Base-by-base conservation (phyloP, 2,329 filamentous ascomycete genomes). In the Lasiodiplodia citricola region DNA sequence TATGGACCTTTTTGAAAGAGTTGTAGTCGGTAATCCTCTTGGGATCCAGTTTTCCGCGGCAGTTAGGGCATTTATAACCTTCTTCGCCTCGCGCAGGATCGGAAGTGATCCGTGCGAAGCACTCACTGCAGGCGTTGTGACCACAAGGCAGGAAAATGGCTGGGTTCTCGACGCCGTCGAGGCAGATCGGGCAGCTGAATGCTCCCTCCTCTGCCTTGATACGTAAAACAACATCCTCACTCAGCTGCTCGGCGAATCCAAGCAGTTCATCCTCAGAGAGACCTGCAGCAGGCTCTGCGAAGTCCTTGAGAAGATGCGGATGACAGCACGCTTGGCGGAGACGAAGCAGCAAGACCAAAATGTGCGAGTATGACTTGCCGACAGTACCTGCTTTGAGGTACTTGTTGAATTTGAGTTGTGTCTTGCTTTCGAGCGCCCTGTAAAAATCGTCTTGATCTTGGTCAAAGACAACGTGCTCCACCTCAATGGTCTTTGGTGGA, bases 311-410 rank as follows among this genome's bases (percentile, higher is more conserved):
- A 35, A 92, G 80, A 74, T 90, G 89, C 1, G 91, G 92, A 76
- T 95, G 92, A 73, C 92, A 94, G 74, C 91, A 93, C 23, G 91
- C 90, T 78, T 95, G 92, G 21, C 92, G 89, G n/a, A 96, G 85
- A 28, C 92, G 90, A 55, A 96, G 84, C 54, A 96, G 84, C 21
- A 97, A 84, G 10, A 96, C 91, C 25, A 97, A 83, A 54, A 97
- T 90, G 72, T 91, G 91, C 8, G 91, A 91, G 76, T 97, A 97
- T 69, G 92, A 88, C 70, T 86, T 88, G 47, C 87, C 89, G 16
- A 96, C 84, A 0, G 89, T 90, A 3, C 88, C 88, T 21, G 86
- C 85, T 31, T 88, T 86, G 21, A 96, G 83, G 73, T 93, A 96
- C 73, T 87, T 92, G 82, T 92, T 95, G 83, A 96, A 92, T 56